Evolutionary conservation across 176 grass and related monocot species (phyloP).

Genomic region (Musa acuminata): DNA sequence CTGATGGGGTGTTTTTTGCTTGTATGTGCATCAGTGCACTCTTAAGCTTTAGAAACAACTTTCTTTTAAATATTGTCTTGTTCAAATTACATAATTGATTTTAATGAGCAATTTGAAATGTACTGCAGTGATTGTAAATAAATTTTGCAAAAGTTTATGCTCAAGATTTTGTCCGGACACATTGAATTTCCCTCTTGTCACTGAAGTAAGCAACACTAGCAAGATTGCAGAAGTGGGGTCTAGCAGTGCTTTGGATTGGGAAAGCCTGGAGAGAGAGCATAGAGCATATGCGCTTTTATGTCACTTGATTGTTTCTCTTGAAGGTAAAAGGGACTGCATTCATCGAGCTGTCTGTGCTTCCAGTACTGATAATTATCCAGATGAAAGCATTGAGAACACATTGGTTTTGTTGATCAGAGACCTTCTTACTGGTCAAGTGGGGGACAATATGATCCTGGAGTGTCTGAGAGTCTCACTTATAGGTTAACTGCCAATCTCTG

Average conservation of each 20-base stretch:
- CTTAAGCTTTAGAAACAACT: background rate
- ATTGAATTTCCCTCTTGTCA: constrained; percentile 31
- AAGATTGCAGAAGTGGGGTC: constrained; percentile 22
- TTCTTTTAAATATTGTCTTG: background rate
- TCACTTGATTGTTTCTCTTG: constrained; percentile 29
- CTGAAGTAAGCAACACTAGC: constrained; percentile 7
- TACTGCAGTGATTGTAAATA: constrained; percentile 42
- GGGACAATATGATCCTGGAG: constrained; percentile 31
- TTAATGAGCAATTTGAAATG: background rate
- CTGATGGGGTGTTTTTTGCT: too few relatives aligned
- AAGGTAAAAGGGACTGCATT: constrained; percentile 34
- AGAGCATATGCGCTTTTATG: constrained; percentile 41
- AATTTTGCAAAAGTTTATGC: constrained; percentile 50
- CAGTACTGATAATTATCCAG: constrained; percentile 72
- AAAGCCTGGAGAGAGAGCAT: constrained; percentile 33
- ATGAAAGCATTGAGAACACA: constrained; percentile 69
- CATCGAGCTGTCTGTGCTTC: constrained; percentile 53
- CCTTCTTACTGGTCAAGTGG: constrained; percentile 88
- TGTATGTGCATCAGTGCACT: background rate
- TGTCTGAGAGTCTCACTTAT: constrained; percentile 55
- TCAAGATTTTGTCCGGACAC: constrained; percentile 48
- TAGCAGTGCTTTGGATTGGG: constrained; percentile 25
- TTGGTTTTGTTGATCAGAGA: constrained; percentile 18
- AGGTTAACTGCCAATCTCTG: constrained; percentile 35
- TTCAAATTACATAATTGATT: background rate